Evolutionary conservation across 441 rosid species (phyloP).

Genomic region (Breynia disticha): DNA sequence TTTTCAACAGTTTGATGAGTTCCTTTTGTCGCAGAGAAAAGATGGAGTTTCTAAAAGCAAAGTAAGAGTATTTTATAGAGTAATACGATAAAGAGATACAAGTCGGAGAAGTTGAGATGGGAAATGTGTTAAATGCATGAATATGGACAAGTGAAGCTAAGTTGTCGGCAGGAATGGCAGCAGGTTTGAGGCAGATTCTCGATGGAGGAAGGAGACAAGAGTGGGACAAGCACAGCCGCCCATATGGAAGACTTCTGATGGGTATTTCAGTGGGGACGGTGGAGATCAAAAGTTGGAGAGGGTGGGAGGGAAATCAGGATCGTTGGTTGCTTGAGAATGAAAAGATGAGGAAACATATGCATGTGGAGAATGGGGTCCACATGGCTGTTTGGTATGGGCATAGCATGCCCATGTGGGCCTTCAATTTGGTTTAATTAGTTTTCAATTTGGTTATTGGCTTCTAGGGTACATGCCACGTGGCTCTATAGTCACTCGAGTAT

Average conservation of each 20-base stretch:
- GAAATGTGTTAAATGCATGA: conserved; percentile 22
- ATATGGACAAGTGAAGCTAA: conserved; percentile 37
- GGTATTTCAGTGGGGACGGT: no score
- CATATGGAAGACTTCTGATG: conserved; percentile 29
- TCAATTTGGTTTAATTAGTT: no score
- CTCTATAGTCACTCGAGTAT: no score
- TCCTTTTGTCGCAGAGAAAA: neutral
- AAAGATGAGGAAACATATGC: conserved; percentile 22
- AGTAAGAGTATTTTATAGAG: conserved; percentile 18
- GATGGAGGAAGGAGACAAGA: conserved; percentile 40
- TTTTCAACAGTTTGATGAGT: neutral
- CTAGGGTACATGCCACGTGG: no score
- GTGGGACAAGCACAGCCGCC: conserved; percentile 51
- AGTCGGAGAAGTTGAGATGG: conserved; percentile 1
- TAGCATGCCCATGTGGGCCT: conserved; percentile 31
- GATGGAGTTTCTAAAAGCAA: conserved; percentile 16
- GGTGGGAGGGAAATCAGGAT: no score
- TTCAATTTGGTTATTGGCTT: no score
- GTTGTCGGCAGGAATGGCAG: conserved; percentile 58
- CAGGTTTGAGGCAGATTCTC: conserved; percentile 50
- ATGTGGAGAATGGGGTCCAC: conserved; percentile 32
- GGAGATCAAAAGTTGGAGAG: no score
- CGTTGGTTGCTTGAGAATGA: conserved; percentile 12
- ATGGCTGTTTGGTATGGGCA: conserved; percentile 24
- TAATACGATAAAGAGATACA: conserved; percentile 6